These are phyloP conservation scores for Epichloe sp. DNA, from an alignment of 2,329 filamentous ascomycete genomes.

Conservation along the genomic window DNA sequence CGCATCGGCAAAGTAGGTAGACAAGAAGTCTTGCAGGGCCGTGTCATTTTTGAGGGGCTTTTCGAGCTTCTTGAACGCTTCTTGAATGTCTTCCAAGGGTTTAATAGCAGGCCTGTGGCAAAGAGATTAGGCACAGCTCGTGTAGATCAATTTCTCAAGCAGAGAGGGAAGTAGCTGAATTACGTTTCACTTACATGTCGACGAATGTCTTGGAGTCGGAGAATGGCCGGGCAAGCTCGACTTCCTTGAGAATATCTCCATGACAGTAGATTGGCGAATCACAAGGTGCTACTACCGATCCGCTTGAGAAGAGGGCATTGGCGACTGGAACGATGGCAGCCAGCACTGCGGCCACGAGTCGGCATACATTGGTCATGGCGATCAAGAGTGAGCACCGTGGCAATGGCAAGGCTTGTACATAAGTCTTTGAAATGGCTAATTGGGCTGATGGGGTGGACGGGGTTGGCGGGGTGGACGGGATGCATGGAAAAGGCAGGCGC, in stretches of 20 bases:
- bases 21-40: slow-evolving; percentile 47
- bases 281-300: slow-evolving; percentile 48
- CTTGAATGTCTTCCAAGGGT: slow-evolving; percentile 45
- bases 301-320: slow-evolving; percentile 44
- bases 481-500: neutral
- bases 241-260: slow-evolving; percentile 47
- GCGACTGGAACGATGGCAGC: slow-evolving; percentile 15
- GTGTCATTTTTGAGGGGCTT: slow-evolving; percentile 52
- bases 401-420: neutral
- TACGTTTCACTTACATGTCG: slow-evolving; percentile 39
- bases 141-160: neutral
- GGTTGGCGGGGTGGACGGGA: neutral
- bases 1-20: slow-evolving; percentile 48
- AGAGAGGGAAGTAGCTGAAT: neutral
- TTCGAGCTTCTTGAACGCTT: slow-evolving; percentile 43
- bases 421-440: neutral
- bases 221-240: slow-evolving; percentile 52
- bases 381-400: neutral
- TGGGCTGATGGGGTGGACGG: neutral
- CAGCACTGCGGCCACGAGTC: slow-evolving; percentile 13
- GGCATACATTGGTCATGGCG: slow-evolving; percentile 14
- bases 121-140: neutral
- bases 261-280: slow-evolving; percentile 56
- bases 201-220: slow-evolving; percentile 59
- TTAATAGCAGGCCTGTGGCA: slow-evolving; percentile 41